phyloP scores from a whole-genome alignment of 176 grass and related monocot species.

The Paspalum notatum region DNA sequence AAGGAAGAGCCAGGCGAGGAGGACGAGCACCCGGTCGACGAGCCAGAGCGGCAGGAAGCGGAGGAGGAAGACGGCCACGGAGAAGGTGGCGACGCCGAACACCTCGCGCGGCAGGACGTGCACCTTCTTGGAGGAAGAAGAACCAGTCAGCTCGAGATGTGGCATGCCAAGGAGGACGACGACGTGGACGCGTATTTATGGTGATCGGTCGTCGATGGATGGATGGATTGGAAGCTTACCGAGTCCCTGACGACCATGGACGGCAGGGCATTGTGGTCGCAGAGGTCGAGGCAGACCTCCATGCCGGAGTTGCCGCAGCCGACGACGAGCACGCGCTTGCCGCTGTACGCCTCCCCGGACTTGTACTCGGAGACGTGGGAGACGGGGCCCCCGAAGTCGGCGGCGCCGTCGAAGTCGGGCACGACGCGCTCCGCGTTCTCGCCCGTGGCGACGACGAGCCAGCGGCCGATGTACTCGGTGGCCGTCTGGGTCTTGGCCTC shows the following conservation, averaged over 20 bases:
- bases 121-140: conserved; percentile 51
- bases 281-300: conserved; percentile 89
- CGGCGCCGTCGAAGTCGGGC: conserved; percentile 57
- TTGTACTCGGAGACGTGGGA: conserved; percentile 70
- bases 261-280: conserved; percentile 68
- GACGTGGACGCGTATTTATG: too few relatives aligned
- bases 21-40: conserved; percentile 73
- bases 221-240: too few relatives aligned
- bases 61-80: conserved; percentile 61
- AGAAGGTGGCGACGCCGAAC: conserved; percentile 71
- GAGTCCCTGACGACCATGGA: conserved; percentile 79
- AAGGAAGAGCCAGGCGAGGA: conserved; percentile 64
- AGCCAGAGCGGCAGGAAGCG: conserved; percentile 63
- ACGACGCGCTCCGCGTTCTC: conserved; percentile 78
- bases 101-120: conserved; percentile 81
- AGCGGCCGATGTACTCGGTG: conserved; percentile 78
- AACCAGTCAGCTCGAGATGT: background rate
- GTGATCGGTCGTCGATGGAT: too few relatives aligned
- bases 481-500: background rate
- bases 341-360: conserved; percentile 56
- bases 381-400: conserved; percentile 47
- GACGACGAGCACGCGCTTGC: conserved; percentile 76
- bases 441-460: conserved; percentile 81
- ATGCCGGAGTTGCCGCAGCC: conserved; percentile 89
- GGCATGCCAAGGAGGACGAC: too few relatives aligned